A percentile compares a stretch with the other conserved stretches of the same genome.
These are phyloP conservation scores for Fulvia fulva DNA, from an alignment of 2,329 filamentous ascomycete genomes.

Conservation along the genomic window DNA sequence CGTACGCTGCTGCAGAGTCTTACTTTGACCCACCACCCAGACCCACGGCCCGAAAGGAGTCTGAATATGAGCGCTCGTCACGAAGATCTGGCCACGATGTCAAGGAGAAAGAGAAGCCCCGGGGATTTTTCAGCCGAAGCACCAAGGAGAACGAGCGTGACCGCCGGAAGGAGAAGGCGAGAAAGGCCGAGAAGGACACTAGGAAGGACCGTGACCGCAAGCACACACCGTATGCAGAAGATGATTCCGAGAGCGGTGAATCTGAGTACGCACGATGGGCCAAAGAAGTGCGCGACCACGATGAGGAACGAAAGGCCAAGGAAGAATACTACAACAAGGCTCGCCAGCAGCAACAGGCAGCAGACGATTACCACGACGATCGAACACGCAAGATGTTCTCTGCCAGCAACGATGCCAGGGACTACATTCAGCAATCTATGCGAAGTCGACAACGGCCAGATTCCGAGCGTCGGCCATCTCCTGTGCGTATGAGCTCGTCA, in stretches of 20 bases:
- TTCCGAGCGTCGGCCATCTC: conserved; percentile 25
- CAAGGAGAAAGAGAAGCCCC: conserved; percentile 22
- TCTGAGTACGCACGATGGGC: conserved; percentile 23
- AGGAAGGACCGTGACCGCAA: conserved; percentile 38
- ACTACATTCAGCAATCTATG: conserved; percentile 27
- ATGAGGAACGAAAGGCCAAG: conserved; percentile 22
- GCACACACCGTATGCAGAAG: conserved; percentile 30
- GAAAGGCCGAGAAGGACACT: conserved; percentile 39
- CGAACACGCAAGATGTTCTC: conserved; percentile 26
- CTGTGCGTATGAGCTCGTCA: conserved; percentile 25
- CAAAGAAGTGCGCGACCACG: conserved; percentile 22
- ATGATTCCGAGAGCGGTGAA: conserved; percentile 31
- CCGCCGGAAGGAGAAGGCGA: conserved; percentile 38
- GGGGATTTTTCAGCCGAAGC: conserved; percentile 3
- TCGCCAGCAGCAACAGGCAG: conserved; percentile 23
- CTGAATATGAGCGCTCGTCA: conserved; percentile 35
- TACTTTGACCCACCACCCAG: conserved; percentile 36
- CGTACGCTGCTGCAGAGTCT: conserved; percentile 25
- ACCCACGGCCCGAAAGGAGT: conserved; percentile 36
- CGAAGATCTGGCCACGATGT: conserved; percentile 18
- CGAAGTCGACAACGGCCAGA: conserved; percentile 19
- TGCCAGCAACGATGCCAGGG: conserved; percentile 24
- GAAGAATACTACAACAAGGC: conserved; percentile 24
- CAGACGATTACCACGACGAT: conserved; percentile 22
- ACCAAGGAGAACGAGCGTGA: conserved; percentile 36